Evolutionary conservation across 1,284 basidiomycete species (phyloP), one percentile per base, ranked within the genome.

Genomic region (Pseudozyma sp.): DNA sequence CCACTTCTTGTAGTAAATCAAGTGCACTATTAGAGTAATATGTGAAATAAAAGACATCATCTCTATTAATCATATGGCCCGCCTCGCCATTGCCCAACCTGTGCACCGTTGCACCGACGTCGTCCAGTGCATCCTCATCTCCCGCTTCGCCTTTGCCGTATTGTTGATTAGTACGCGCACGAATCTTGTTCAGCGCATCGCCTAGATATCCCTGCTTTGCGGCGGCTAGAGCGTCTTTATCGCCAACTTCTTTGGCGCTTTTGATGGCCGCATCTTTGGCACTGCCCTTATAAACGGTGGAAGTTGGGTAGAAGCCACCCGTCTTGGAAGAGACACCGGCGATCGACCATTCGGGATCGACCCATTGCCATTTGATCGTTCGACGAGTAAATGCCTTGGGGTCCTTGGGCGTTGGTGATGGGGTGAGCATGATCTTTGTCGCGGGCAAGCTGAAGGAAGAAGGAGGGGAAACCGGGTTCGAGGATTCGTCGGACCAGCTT

Each of bases 401-500:
- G 21, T 81, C 76, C 11, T 51, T 25, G 0, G 76, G 52, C 11
- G 78, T 82, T 5, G 79, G 68, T 5, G 77, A 54, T 1, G 86
- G 82, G 16, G 82, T 73, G 44, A 81, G 70, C 55, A 82, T 78
- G 45, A 85, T 75, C 16, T 79, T 78, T 6, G 85, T 70, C 0
- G 57, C 88, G 87, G 70, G 87, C 86, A 72, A 87, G 85, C 12
- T 89, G 87, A 65, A 92, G 82, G 83, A 88, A 88, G 51, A 90
- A 87, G 36, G 88, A 86, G 39, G 88, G 86, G 12, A 85, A 50
- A 86, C 85, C 0, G 86, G 82, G 44, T 84, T 79, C 61, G 82
- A 81, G 9, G 81, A 63, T 18, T 83, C 80, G 67, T 87, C 86
- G 9, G 86, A 85, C 95, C 95, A 97, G 3, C 92, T 92, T 0